Evolutionary conservation across 176 grass and related monocot genomes (phyloP).

Genomic region (Cymbopogon citratus): DNA sequence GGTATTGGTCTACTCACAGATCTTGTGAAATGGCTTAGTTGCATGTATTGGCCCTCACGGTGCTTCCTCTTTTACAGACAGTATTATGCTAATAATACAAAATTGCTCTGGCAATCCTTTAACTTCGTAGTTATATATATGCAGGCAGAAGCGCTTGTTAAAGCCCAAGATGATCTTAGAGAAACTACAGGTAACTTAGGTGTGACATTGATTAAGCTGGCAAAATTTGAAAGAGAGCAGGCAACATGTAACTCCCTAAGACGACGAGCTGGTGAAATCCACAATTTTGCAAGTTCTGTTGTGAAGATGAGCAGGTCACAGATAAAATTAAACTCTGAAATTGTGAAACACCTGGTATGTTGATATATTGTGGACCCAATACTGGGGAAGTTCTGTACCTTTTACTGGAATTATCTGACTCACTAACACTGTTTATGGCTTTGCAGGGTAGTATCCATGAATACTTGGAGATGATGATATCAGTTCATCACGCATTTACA

Average conservation of each 20-base stretch:
- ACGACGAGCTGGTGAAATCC: conserved; percentile 51
- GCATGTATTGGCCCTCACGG: neutral
- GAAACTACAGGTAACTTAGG: conserved; percentile 76
- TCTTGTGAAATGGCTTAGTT: neutral
- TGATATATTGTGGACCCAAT: neutral
- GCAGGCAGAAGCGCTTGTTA: conserved; percentile 76
- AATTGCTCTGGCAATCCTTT: neutral
- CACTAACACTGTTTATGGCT: conserved; percentile 19
- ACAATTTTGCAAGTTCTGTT: conserved; percentile 59
- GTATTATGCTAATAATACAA: neutral
- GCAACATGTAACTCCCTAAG: conserved; percentile 50
- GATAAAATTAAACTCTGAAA: conserved; percentile 62
- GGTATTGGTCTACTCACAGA: conserved; percentile 26
- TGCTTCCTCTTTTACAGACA: neutral
- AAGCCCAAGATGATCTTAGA: conserved; percentile 69
- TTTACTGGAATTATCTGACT: conserved; percentile 15
- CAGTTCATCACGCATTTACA: conserved; percentile 73
- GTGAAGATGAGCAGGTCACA: conserved; percentile 81
- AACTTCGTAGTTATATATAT: conserved; percentile 15
- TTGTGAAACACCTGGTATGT: conserved; percentile 75
- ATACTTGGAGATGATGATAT: conserved; percentile 71
- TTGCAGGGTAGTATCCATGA: conserved; percentile 88
- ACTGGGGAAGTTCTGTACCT: neutral
- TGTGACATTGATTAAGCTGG: conserved; percentile 73
- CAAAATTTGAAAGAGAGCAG: conserved; percentile 81